A percentile compares a stretch with the other conserved stretches of the same genome.
Evolutionary conservation across 2,329 filamentous ascomycete genomes (phyloP).

Genomic region (Saccharata proteae): DNA sequence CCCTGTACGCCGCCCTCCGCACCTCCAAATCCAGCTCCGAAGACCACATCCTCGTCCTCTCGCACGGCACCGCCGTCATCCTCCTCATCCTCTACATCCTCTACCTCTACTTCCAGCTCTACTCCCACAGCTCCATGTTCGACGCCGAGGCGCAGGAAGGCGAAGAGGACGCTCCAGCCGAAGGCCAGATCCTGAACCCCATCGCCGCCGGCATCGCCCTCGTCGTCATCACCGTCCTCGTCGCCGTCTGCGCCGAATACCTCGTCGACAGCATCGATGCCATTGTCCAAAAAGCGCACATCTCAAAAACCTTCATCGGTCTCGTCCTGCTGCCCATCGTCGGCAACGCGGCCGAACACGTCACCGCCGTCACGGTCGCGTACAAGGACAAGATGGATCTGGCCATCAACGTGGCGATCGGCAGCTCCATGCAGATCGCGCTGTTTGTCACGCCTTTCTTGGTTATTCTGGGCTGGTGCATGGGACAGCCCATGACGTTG

Average conservation of each 20-base stretch:
- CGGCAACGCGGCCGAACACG: conserved; percentile 45
- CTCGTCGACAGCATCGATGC: conserved; percentile 43
- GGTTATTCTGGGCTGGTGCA: conserved; percentile 44
- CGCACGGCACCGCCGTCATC: conserved; percentile 42
- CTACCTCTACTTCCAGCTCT: conserved; percentile 44
- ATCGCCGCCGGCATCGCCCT: conserved; percentile 33
- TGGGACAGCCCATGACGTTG: conserved; percentile 46
- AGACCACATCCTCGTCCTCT: conserved; percentile 37
- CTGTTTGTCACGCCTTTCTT: conserved; percentile 47
- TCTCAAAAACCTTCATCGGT: conserved; percentile 46
- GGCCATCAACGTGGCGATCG: conserved; percentile 43
- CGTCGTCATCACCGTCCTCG: conserved; percentile 35
- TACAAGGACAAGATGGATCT: conserved; percentile 48
- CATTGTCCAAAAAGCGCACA: conserved; percentile 38
- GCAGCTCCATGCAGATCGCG: conserved; percentile 43
- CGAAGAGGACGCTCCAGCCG: conserved; percentile 18
- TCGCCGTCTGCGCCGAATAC: conserved; percentile 41
- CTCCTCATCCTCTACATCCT: conserved; percentile 41
- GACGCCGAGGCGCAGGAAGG: conserved; percentile 24
- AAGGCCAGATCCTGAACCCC: conserved; percentile 32
- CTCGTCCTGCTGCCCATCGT: conserved; percentile 45
- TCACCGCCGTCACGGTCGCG: conserved; percentile 42
- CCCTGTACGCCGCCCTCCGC: conserved; percentile 36
- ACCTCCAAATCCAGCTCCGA: conserved; percentile 26
- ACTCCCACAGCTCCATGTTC: conserved; percentile 37